A percentile compares a stretch with the other conserved stretches of the same genome.
phyloP scores from a whole-genome alignment of 225 moss, liverwort and hornwort genomes.

The Straminergon stramineum region DNA sequence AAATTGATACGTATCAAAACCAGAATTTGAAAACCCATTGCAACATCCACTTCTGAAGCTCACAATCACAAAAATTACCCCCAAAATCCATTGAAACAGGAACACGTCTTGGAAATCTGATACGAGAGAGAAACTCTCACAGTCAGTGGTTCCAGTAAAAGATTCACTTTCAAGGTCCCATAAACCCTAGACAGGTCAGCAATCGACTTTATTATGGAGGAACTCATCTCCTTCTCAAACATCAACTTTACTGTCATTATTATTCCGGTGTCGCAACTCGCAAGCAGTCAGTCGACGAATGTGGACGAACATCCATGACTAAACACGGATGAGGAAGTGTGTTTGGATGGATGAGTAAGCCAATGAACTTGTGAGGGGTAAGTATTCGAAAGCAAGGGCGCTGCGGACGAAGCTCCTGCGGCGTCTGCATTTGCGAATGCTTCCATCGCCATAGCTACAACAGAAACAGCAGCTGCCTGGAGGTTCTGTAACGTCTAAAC shows the following conservation, averaged over 20 bases:
- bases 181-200: background rate
- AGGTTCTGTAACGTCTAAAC: background rate
- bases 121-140: background rate
- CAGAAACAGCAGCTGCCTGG: background rate
- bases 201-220: too few species aligned
- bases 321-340: accelerated
- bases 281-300: background rate
- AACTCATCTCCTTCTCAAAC: background rate
- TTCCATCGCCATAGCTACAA: background rate
- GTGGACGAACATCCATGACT: background rate
- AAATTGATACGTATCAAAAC: accelerated
- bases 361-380: background rate
- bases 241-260: background rate
- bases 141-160: background rate
- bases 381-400: background rate
- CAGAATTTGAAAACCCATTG: background rate
- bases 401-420: background rate
- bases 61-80: too few species aligned
- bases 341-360: background rate
- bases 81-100: background rate
- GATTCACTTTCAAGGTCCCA: background rate
- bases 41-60: too few species aligned
- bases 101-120: too few species aligned
- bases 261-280: background rate
- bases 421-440: background rate